Conservation (phyloP, 768 basidiomycete species). For the Suillus decipiens region DNA sequence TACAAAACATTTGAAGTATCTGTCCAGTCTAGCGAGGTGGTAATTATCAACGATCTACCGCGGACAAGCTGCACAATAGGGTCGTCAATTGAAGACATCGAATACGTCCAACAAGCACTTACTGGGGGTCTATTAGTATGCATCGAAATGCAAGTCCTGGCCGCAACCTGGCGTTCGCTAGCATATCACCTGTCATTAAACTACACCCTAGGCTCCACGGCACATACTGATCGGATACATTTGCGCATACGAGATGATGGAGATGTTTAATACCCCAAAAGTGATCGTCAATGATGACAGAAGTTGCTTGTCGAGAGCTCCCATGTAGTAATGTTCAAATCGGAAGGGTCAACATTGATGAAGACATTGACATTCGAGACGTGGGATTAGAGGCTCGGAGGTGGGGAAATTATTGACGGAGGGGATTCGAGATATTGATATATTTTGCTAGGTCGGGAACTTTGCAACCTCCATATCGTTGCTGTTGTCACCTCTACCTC, state of each 20-base stretch:
- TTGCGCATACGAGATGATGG: constrained; percentile 19
- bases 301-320: constrained; percentile 2
- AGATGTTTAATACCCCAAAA: constrained; percentile 9
- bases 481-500: background rate
- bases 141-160: constrained; percentile 25
- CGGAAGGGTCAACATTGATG: background rate
- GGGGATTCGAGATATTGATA: background rate
- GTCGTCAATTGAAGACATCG: constrained; percentile 41
- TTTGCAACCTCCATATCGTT: background rate
- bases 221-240: constrained; percentile 50
- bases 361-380: background rate
- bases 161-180: constrained; percentile 32
- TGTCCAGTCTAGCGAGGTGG: constrained; percentile 78
- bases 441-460: background rate
- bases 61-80: constrained; percentile 33
- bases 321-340: background rate
- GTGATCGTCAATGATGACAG: constrained; percentile 2
- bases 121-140: constrained; percentile 28
- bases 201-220: constrained; percentile 52
- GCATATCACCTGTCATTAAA: constrained; percentile 16
- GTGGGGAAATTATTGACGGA: background rate
- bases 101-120: constrained; percentile 22
- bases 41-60: constrained; percentile 78
- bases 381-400: background rate
- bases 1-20: constrained; percentile 61